Evolutionary conservation across 345 rosid species (phyloP).

Genomic region (Geranium brycei): DNA sequence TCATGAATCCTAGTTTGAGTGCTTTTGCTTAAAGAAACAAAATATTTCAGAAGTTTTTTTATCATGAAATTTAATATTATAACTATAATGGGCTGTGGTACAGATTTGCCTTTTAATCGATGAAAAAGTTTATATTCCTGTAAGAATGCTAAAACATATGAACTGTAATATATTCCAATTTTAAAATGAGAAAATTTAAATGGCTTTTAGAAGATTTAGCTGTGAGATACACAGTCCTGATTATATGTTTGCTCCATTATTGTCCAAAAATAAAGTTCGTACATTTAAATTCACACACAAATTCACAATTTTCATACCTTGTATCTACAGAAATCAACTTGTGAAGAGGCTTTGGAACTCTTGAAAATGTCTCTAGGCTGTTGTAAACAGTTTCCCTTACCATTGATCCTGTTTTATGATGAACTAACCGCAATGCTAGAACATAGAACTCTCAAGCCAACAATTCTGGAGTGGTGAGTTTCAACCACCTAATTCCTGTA

Average conservation of each 20-base stretch:
- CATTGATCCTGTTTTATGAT: constrained; percentile 56
- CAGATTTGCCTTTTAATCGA: neutral
- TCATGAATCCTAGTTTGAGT: no score
- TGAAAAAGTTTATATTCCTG: no score
- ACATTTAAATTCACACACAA: no score
- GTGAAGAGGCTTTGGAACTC: constrained; percentile 68
- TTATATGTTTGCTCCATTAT: neutral
- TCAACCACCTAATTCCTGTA: neutral
- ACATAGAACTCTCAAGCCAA: constrained; percentile 45
- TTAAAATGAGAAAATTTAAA: no score
- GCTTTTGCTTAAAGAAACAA: neutral
- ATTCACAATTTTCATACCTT: neutral
- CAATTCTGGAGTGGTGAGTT: constrained; percentile 62
- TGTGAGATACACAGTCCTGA: neutral
- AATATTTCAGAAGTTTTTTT: neutral
- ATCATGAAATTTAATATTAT: no score
- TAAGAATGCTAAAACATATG: neutral
- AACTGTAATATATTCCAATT: neutral
- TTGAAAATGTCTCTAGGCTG: constrained; percentile 54
- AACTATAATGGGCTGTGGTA: neutral
- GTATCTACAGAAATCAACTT: constrained; percentile 40
- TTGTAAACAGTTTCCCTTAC: constrained; percentile 46
- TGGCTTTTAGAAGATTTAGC: neutral
- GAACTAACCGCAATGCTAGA: constrained; percentile 48
- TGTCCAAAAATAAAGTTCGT: no score